Percentiles rank a stretch among this genome's conserved stretches.
Evolutionary conservation across 106 monocot genomes (phyloP).

Genomic region (Chionographis japonica): DNA sequence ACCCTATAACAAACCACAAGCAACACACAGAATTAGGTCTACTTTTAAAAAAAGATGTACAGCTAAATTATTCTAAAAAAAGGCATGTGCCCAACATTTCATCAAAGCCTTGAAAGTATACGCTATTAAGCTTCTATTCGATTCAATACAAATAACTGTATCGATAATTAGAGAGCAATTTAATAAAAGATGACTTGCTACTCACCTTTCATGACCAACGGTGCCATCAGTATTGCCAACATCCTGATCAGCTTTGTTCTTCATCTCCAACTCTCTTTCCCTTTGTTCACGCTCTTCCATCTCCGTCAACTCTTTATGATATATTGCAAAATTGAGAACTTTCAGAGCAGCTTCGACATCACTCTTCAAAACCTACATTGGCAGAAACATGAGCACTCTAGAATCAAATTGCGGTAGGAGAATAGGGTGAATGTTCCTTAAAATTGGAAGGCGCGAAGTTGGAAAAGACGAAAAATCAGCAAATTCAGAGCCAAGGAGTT

Average conservation of each 20-base stretch:
- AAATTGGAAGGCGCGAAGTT: too few relatives aligned
- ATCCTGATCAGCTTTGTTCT: conserved; percentile 69
- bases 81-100: too few relatives aligned
- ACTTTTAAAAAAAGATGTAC: too few relatives aligned
- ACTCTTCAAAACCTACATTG: conserved; percentile 56
- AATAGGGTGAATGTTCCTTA: too few relatives aligned
- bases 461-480: too few relatives aligned
- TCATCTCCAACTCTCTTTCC: conserved; percentile 76
- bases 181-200: neutral
- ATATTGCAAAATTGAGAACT: conserved; percentile 93
- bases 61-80: too few relatives aligned
- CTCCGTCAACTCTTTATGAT: conserved; percentile 95
- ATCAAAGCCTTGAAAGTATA: too few relatives aligned
- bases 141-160: neutral
- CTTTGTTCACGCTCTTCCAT: conserved; percentile 91
- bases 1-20: too few relatives aligned
- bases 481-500: too few relatives aligned
- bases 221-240: conserved; percentile 16
- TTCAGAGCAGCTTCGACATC: conserved; percentile 89
- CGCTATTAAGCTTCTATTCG: neutral
- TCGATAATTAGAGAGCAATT: neutral
- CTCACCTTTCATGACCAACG: conserved; percentile 27
- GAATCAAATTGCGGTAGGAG: too few relatives aligned
- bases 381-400: neutral
- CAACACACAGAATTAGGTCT: too few relatives aligned